These are phyloP conservation scores for Ampelomyces quisqualis DNA, from an alignment of 2,329 filamentous ascomycete genomes.

Conservation along the genomic window DNA sequence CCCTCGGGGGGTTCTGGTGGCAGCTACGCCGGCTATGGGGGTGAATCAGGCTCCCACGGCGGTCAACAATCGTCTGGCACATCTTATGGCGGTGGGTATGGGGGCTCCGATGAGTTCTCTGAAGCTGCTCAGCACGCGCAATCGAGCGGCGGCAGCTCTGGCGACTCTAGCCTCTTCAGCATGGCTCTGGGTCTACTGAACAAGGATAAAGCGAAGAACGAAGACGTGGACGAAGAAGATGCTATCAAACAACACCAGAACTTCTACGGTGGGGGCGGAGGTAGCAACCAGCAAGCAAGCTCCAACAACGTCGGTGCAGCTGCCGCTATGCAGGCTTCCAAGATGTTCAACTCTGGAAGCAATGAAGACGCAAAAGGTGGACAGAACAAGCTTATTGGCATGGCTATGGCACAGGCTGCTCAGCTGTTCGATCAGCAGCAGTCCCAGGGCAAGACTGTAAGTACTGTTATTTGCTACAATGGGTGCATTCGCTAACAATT, in stretches of 20 bases:
- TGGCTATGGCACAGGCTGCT: conserved; percentile 85
- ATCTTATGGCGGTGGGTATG: conserved; percentile 45
- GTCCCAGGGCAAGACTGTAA: conserved; percentile 56
- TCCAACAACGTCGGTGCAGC: conserved; percentile 61
- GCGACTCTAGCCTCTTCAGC: conserved; percentile 57
- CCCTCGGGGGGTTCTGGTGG: conserved; percentile 24
- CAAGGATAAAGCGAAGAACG: conserved; percentile 10
- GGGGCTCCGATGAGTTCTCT: conserved; percentile 54
- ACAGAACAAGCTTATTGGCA: conserved; percentile 77
- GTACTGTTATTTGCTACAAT: conserved; percentile 21
- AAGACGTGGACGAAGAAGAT: conserved; percentile 61
- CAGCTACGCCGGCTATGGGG: conserved; percentile 19
- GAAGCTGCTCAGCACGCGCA: conserved; percentile 58
- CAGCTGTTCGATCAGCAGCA: conserved; percentile 69
- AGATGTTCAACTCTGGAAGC: conserved; percentile 68
- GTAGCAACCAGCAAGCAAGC: conserved; percentile 45
- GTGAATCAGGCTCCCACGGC: conserved; percentile 23
- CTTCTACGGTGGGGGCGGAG: conserved; percentile 61
- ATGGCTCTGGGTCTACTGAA: conserved; percentile 59
- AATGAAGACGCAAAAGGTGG: conserved; percentile 48
- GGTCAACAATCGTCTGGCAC: conserved; percentile 45
- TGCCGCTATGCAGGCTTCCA: conserved; percentile 72
- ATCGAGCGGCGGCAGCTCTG: conserved; percentile 54
- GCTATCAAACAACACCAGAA: conserved; percentile 74
- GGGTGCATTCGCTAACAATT: conserved; percentile 47